Evolutionary conservation across 2,329 filamentous ascomycete species (phyloP).

Genomic region (Colletotrichum magnum): DNA sequence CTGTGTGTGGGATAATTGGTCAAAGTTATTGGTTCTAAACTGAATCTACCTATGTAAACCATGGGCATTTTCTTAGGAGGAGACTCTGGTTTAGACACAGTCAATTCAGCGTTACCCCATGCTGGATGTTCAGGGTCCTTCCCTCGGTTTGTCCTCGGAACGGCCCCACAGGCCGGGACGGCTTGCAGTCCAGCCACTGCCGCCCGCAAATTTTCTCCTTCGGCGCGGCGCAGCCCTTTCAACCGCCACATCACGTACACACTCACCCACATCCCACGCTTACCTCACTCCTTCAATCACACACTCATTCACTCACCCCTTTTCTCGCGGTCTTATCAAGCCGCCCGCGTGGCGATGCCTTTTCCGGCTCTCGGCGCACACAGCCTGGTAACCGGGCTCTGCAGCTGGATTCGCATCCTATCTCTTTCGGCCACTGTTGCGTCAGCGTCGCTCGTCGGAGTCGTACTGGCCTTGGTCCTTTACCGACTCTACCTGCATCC

Average conservation of each 20-base stretch:
- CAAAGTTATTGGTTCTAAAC: too few relatives aligned
- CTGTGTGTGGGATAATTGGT: too few relatives aligned
- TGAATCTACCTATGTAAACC: too few relatives aligned
- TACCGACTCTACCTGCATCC: constrained; percentile 62
- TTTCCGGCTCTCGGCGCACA: constrained; percentile 21
- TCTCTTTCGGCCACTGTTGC: constrained; percentile 2
- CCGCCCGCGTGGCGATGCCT: constrained; percentile 34
- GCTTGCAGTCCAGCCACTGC: constrained; percentile 21
- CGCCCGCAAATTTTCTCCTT: constrained; percentile 20
- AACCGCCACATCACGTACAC: constrained; percentile 37
- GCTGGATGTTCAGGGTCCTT: too few relatives aligned
- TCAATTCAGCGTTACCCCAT: too few relatives aligned
- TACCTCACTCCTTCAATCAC: neutral
- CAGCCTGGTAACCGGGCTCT: constrained; percentile 15
- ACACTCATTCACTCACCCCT: neutral
- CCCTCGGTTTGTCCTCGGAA: constrained; percentile 9
- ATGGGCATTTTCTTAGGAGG: too few relatives aligned
- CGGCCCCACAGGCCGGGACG: constrained; percentile 26
- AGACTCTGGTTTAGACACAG: too few relatives aligned
- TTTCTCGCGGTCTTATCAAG: constrained; percentile 9
- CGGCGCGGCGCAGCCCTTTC: constrained; percentile 24
- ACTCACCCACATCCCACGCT: constrained; percentile 6
- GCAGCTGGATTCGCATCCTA: neutral
- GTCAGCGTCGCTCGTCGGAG: neutral
- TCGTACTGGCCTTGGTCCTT: constrained; percentile 18